Evolutionary conservation across 2,329 filamentous ascomycete genomes (phyloP), one percentile per base, ranked within the genome.

Genomic region (Diaporthe destruens): DNA sequence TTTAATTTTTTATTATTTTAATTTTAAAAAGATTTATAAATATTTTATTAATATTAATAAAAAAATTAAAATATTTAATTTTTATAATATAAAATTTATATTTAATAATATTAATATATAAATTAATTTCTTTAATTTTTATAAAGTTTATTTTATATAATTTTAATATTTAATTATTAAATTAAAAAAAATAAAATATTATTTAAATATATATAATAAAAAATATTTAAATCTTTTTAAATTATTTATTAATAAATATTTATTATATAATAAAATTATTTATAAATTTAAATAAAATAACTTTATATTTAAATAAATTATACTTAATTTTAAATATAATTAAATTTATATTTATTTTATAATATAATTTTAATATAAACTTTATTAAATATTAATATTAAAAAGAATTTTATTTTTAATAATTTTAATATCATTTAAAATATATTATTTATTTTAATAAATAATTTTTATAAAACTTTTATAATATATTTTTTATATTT

Each of bases 111-210:
- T n/a, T n/a, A n/a, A n/a, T n/a, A n/a, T n/a, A n/a, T n/a, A n/a
- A n/a, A n/a, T n/a, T n/a, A n/a, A n/a, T n/a, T n/a, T n/a, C n/a
- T n/a, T n/a, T n/a, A n/a, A 55, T 42, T 36, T 20, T 54, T 36
- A 42, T n/a, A 68, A 47, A 12, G 55, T 20, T 6, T 18, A 39
- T 6, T 32, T 36, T 11, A 68, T 55, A 55, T 68, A 68, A 16
- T 20, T n/a, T 1, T 39, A n/a, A 68, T 68, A 68, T 12, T 57
- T 59, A 8, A 1, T 9, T 44, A 44, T 32, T 6, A 12, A 34
- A 36, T 47, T 59, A 59, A 57, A 25, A 23, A 36, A 39, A 11
- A 69, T 56, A 69, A 9, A 20, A 51, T 69, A 47, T 69, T 44
- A 56, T 59, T 11, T 16, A 56, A 23, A 69, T 59, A 56, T 49